Conservation (phyloP, 2,329 filamentous ascomycete genomes). For the Balansia obtecta region DNA sequence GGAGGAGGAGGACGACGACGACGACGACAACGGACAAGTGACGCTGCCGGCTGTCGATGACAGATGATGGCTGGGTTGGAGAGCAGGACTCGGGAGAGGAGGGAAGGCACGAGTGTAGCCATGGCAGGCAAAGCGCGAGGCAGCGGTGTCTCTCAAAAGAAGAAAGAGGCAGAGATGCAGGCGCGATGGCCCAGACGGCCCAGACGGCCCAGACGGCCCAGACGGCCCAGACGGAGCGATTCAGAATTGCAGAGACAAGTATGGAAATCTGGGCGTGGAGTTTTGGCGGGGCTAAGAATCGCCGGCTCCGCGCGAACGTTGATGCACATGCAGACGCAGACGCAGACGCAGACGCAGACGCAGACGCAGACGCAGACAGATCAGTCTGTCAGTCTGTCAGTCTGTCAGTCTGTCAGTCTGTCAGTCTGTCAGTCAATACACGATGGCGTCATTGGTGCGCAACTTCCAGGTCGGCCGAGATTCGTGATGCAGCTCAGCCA, state of each 20-base stretch:
- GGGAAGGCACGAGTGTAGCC: not conserved
- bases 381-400: no score
- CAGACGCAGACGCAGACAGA: no score
- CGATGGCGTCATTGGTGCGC: no score
- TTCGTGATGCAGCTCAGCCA: not conserved
- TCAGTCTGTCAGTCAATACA: not conserved
- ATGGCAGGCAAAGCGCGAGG: not conserved
- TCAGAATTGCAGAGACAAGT: no score
- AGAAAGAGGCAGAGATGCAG: not conserved
- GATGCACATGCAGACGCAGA: no score
- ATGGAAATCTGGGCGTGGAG: not conserved
- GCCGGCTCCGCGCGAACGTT: conserved; percentile 4
- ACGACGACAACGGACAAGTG: not conserved
- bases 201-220: not conserved
- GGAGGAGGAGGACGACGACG: conserved; percentile 3
- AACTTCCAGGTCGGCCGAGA: not conserved
- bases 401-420: no score
- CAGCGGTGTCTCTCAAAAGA: not conserved
- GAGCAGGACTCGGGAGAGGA: not conserved
- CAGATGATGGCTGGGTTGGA: not conserved
- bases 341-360: no score
- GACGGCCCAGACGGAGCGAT: not conserved
- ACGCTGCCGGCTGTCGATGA: not conserved
- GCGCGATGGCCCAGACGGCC: not conserved
- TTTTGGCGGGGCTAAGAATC: conserved; percentile 5